Conservation (phyloP, 2,329 filamentous ascomycete species). For the Hypoxylon sp. region DNA sequence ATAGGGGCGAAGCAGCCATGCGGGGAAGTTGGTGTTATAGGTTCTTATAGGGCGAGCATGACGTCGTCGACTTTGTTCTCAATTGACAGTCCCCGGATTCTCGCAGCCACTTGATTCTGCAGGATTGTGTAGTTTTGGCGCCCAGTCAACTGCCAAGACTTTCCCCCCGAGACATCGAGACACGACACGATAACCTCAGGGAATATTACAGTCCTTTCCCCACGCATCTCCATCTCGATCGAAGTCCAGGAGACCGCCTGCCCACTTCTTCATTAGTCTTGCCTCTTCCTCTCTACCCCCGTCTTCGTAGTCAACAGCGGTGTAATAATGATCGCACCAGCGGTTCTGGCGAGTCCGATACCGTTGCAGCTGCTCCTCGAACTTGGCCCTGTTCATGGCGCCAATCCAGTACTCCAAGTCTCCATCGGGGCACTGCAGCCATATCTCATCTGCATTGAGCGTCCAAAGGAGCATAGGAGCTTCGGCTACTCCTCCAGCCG, state of each 20-base stretch:
- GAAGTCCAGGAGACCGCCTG: no score
- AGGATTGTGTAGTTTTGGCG: neutral
- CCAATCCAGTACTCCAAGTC: neutral
- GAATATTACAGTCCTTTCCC: neutral
- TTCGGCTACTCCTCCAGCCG: neutral
- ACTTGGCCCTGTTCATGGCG: neutral
- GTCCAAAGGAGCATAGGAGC: neutral
- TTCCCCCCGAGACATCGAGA: no score
- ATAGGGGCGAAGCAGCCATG: neutral
- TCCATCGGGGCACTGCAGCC: neutral
- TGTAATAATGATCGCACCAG: no score
- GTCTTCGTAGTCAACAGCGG: no score
- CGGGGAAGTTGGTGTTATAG: constrained; percentile 6
- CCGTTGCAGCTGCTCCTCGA: neutral
- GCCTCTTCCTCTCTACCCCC: no score
- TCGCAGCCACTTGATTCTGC: neutral
- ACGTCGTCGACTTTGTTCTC: constrained; percentile 10
- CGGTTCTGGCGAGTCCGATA: neutral
- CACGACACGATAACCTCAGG: no score
- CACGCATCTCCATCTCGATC: no score
- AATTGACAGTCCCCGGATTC: constrained; percentile 3
- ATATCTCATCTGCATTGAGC: neutral
- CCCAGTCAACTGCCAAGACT: no score
- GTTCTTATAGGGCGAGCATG: constrained; percentile 15
- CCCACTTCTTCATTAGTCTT: no score